These are phyloP conservation scores for Borovskyia barvae DNA, from an alignment of 208 protist species.

Conservation along the genomic window DNA sequence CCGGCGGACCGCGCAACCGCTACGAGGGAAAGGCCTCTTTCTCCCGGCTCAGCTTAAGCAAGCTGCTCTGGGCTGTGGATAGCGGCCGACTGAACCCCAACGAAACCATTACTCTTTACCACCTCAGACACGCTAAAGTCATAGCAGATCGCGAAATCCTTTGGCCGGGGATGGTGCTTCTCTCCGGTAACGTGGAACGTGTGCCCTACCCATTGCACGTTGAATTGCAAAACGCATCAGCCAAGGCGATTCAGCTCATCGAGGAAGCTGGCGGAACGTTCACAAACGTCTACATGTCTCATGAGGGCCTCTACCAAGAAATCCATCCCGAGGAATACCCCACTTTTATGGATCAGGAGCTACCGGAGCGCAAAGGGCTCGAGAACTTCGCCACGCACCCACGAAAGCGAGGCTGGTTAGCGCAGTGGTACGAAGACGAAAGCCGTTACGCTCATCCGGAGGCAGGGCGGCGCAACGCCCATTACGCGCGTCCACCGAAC, in stretches of 20 bases:
- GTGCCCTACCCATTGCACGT: conserved; percentile 84
- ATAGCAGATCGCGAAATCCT: conserved; percentile 74
- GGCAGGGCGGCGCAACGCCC: conserved; percentile 67
- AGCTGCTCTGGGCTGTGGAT: conserved; percentile 89
- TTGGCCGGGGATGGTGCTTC: conserved; percentile 87
- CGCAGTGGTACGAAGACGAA: conserved; percentile 88
- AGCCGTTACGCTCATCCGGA: conserved; percentile 85
- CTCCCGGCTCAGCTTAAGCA: conserved; percentile 60
- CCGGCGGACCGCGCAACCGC: conserved; percentile 75
- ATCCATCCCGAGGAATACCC: conserved; percentile 87
- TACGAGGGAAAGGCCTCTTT: conserved; percentile 87
- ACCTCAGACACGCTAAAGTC: conserved; percentile 69
- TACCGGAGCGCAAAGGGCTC: conserved; percentile 79
- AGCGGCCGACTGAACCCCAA: conserved; percentile 85
- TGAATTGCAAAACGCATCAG: conserved; percentile 87
- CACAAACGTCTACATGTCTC: conserved; percentile 86
- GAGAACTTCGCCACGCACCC: conserved; percentile 74
- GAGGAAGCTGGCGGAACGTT: conserved; percentile 88
- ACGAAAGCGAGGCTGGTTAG: conserved; percentile 76
- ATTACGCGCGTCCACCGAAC: conserved; percentile 78
- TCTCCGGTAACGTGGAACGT: conserved; percentile 57
- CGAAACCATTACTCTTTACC: conserved; percentile 87
- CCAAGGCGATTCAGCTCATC: conserved; percentile 75
- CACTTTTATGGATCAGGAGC: conserved; percentile 74
- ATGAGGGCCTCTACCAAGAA: conserved; percentile 89